phyloP scores from a whole-genome alignment of 257 asterid genomes.

The Ophiorrhiza pumila region DNA sequence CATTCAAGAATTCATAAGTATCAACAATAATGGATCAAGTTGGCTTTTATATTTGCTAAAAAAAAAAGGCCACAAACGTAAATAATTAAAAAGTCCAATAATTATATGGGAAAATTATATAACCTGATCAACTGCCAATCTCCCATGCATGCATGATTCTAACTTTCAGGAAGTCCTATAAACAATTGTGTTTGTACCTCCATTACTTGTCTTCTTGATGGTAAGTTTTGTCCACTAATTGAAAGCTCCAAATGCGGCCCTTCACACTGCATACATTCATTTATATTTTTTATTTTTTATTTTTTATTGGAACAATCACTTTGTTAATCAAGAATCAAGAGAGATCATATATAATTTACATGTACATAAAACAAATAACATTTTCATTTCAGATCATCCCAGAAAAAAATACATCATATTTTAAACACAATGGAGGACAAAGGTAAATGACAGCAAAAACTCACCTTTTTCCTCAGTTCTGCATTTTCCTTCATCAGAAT shows the following conservation, averaged over 20 bases:
- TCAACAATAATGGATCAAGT: too few species aligned
- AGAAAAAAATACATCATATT: background rate
- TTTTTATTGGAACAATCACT: background rate
- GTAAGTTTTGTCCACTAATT: constrained; percentile 9
- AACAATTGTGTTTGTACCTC: constrained; percentile 50
- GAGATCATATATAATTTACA: background rate
- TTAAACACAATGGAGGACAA: background rate
- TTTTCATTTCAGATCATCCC: background rate
- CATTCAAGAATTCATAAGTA: too few species aligned
- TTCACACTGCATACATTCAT: constrained; percentile 32
- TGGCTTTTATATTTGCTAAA: too few species aligned
- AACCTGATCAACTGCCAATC: too few species aligned
- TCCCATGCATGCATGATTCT: too few species aligned
- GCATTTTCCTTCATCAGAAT: constrained; percentile 33
- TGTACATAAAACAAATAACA: background rate
- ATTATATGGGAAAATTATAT: too few species aligned
- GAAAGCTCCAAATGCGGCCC: constrained; percentile 27
- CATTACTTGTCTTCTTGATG: constrained; percentile 19
- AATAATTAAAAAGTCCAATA: too few species aligned
- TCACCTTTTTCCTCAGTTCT: constrained; percentile 44
- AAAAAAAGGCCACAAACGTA: too few species aligned
- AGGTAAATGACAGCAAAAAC: background rate
- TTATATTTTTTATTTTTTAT: background rate
- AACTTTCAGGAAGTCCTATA: constrained; percentile 39
- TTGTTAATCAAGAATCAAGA: background rate